Evolutionary conservation across 306 rosid genomes (phyloP).

Genomic region (Sechiopsis laciniata): DNA sequence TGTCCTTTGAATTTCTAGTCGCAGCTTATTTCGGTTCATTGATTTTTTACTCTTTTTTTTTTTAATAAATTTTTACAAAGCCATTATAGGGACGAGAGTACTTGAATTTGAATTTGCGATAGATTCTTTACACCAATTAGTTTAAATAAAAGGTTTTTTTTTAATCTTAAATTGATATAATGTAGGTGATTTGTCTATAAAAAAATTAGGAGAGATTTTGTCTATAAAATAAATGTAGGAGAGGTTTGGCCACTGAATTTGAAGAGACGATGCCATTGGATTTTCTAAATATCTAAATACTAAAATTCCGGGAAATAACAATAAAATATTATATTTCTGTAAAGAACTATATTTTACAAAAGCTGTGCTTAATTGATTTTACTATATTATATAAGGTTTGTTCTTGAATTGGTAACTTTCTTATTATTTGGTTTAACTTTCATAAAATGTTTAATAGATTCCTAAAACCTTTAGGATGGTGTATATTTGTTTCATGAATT

Average conservation of each 20-base stretch:
- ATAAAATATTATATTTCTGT: no score
- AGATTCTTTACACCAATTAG: not conserved
- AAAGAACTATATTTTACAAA: no score
- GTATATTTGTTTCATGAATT: no score
- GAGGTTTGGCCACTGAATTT: not conserved
- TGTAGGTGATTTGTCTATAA: not conserved
- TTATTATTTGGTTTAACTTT: no score
- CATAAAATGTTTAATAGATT: no score
- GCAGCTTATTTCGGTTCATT: not conserved
- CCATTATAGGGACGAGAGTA: not conserved
- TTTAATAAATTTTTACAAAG: not conserved
- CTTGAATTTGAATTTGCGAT: not conserved
- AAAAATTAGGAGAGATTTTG: no score
- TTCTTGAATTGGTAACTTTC: no score
- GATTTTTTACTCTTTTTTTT: not conserved
- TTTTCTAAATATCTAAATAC: not conserved
- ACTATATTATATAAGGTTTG: no score
- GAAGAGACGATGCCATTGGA: not conserved
- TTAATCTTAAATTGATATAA: no score
- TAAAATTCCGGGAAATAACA: not conserved
- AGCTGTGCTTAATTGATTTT: not conserved
- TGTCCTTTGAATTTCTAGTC: not conserved
- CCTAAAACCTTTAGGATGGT: no score
- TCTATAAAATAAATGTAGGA: no score
- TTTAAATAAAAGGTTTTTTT: not conserved